Evolutionary conservation across 306 rosid species (phyloP).

Genomic region (Acacia confusa): DNA sequence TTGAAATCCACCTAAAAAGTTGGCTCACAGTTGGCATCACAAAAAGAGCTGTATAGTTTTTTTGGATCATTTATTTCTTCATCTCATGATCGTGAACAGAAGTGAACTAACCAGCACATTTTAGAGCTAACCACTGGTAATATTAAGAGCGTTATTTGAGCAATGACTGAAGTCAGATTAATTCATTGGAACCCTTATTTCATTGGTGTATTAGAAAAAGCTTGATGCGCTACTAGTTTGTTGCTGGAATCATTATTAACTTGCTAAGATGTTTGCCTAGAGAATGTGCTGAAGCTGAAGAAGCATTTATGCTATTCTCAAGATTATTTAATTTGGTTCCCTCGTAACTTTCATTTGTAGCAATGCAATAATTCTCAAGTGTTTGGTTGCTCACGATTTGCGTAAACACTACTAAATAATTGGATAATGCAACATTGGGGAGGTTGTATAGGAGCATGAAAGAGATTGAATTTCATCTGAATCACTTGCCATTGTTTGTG

Average conservation of each 20-base stretch:
- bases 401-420: conserved; percentile 23
- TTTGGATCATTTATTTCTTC: conserved; percentile 35
- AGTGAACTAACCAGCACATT: conserved; percentile 37
- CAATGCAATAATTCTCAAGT: conserved; percentile 7
- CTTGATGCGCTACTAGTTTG: conserved; percentile 33
- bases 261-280: conserved; percentile 12
- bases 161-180: conserved; percentile 39
- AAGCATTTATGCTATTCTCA: conserved; percentile 18
- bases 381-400: conserved; percentile 21
- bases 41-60: conserved; percentile 34
- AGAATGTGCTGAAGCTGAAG: conserved; percentile 39
- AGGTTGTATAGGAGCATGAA: background rate
- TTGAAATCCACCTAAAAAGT: conserved; percentile 47
- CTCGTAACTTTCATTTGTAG: conserved; percentile 16
- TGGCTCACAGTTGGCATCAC: conserved; percentile 38
- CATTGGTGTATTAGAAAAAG: conserved; percentile 25
- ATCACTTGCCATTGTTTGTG: background rate
- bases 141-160: conserved; percentile 31
- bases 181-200: conserved; percentile 29
- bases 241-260: conserved; percentile 22
- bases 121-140: conserved; percentile 31
- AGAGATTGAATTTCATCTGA: background rate
- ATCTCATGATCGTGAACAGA: conserved; percentile 34
- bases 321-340: background rate
- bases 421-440: conserved; percentile 26